phyloP scores from a whole-genome alignment of 768 basidiomycete species.

The Saitozyma podzolica region DNA sequence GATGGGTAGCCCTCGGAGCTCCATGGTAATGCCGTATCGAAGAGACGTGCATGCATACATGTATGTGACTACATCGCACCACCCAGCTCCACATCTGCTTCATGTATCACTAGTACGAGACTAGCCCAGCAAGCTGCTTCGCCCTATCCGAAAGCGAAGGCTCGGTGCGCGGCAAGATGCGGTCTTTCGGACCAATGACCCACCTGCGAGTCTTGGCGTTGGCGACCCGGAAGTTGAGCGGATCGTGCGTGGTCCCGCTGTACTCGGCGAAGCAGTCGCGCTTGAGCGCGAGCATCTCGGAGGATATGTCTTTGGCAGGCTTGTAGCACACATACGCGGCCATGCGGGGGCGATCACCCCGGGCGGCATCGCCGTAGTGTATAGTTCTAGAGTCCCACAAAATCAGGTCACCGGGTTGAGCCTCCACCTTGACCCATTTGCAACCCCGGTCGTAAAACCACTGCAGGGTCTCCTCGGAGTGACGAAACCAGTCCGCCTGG shows the following conservation, averaged over 20 bases:
- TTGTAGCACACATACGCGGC: slow-evolving; percentile 38
- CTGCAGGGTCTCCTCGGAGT: slow-evolving; percentile 32
- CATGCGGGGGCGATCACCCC: slow-evolving; percentile 25
- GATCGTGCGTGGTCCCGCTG: slow-evolving; percentile 18
- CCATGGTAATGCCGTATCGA: too few species aligned
- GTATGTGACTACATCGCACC: too few species aligned
- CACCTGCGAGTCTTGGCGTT: too few species aligned
- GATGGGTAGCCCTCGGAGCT: too few species aligned
- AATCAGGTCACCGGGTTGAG: slow-evolving; percentile 48
- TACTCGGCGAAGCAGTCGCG: slow-evolving; percentile 21
- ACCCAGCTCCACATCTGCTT: too few species aligned
- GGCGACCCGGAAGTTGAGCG: slow-evolving; percentile 7
- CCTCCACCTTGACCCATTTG: slow-evolving; percentile 43
- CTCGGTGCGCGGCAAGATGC: too few species aligned
- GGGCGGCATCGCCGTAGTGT: slow-evolving; percentile 40
- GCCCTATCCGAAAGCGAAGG: too few species aligned
- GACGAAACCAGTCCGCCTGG: slow-evolving; percentile 27
- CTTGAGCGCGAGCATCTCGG: slow-evolving; percentile 18
- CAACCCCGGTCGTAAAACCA: slow-evolving; percentile 48
- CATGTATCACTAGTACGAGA: too few species aligned
- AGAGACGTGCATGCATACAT: too few species aligned
- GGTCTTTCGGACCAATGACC: too few species aligned
- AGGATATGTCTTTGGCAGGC: slow-evolving; percentile 17
- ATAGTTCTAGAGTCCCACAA: slow-evolving; percentile 44
- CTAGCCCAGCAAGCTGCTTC: too few species aligned